Base-by-base conservation (phyloP, 176 grass and related monocot genomes). In the Rhynchospora breviuscula region DNA sequence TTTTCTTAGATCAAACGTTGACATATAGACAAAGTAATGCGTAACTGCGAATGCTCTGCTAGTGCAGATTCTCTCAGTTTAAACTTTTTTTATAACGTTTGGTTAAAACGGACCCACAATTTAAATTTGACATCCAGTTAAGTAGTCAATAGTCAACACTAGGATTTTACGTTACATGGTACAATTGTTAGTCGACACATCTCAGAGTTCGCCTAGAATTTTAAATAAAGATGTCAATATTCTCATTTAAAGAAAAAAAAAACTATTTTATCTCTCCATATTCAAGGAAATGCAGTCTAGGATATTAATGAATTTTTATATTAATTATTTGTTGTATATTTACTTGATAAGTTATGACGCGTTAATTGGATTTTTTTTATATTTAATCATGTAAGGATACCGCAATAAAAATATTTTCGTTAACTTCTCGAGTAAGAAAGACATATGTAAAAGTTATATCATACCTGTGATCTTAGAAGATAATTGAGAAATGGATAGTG, bases 41-140 rank as follows among this genome's bases (percentile, higher is more conserved):
- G 47, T 53, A 52, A 75, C 19, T 74, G 69, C 46, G 49, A 52
- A 75, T 75, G 71, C 71, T 75, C 71, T 75, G 22, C 11, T 19
- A 53, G 71, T 25, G 71, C 47, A 75, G 71, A 75, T 75, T 29
- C 71, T 75, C 71, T 23, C 71, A 23, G 47, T 75, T 75, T 75
- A 52, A 53, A 29, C 47, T 53, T 26, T 26, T 74, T 74, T 75
- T 21, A 15, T 0, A 7, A 14, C 26, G 21, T 75, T 53, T 53
- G 71, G 47, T 75, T 52, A 2, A 17, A 75, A 75, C 19, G 5
- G 71, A 53, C 71, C 47, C 47, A 53, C 71, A 19, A 25, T 53
- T 21, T 17, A 75, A 53, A 23, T 74, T 74, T 74, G 19, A 52
- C 47, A 73, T 73, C 4, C 26, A 31, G 23, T 31, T 65, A 4